Base-by-base conservation (phyloP, 805 yeast species). In the Kluyveromyces siamensis region DNA sequence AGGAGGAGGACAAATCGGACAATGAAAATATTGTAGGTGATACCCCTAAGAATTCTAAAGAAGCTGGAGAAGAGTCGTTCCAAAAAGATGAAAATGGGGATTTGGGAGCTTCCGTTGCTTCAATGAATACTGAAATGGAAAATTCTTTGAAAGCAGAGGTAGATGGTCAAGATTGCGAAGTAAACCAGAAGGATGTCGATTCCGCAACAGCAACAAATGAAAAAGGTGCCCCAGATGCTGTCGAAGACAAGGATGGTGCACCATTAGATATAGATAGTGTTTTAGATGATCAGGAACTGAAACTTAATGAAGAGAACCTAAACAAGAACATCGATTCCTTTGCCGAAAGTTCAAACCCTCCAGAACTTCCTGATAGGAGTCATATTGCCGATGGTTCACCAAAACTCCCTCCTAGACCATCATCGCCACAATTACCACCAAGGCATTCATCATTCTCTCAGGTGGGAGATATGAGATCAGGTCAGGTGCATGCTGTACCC, bases 401-500 rank as follows among this genome's bases (percentile, higher is more conserved):
- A 9, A 27, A n/a, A 21, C 35, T 25, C 27, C 35, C 35, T 30
- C 21, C 17, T 13, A 42, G 27, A 27, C 36, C 19, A 14, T 27
- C 36, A 13, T n/a, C 36, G 13, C 37, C 48, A 27, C n/a, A 21
- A n/a, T 27, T 45, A 25, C 42, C 48, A 14, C 38, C 42, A 11
- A 39, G 41, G 14, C 27, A 21, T 40, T 16, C 27, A 14, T 2
- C 27, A n/a, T n/a, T 8, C n/a, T 14, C 17, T 4, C 43, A 21
- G 21, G 16, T 38, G 14, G 43, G 45, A 19, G 35, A n/a, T 7
- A 16, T 25, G 5, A 18, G 10, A 17, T 11, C 45, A 14, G 45
- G 45, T 21, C 37, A 21, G 11, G 50, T 51, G 27, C 51, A 56
- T 48, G 42, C 58, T 2, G 66, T 64, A 2, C 68, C 68, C n/a